Conservation (phyloP, 2,329 filamentous ascomycete species). For the Balansia obtecta region DNA sequence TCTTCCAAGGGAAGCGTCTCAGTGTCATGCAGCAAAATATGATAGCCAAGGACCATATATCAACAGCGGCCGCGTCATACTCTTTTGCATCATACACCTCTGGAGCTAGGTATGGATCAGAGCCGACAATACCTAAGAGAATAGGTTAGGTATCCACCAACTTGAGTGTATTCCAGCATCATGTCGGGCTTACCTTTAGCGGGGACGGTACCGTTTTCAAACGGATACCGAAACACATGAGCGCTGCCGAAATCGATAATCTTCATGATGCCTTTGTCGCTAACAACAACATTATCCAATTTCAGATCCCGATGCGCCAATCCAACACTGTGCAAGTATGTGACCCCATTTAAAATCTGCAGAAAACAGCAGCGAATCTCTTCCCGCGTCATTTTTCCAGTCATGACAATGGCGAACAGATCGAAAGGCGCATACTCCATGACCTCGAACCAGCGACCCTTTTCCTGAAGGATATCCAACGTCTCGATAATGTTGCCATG, state of each 20-base stretch:
- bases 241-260: conserved; percentile 98
- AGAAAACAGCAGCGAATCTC: conserved; percentile 86
- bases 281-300: conserved; percentile 95
- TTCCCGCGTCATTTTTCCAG: conserved; percentile 86
- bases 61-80: conserved; percentile 86
- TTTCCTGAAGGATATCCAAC: conserved; percentile 90
- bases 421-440: conserved; percentile 98
- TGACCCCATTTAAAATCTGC: conserved; percentile 88
- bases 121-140: conserved; percentile 50
- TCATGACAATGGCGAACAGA: conserved; percentile 97
- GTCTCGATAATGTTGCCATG: conserved; percentile 99
- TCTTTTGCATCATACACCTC: conserved; percentile 91
- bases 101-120: conserved; percentile 91
- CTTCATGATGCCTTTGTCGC: conserved; percentile 95
- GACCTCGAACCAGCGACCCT: conserved; percentile 90
- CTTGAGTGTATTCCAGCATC: neutral
- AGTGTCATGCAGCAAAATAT: conserved; percentile 99
- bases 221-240: conserved; percentile 93
- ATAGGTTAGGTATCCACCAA: neutral
- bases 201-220: conserved; percentile 55
- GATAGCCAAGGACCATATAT: conserved; percentile 97
- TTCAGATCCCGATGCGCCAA: conserved; percentile 92
- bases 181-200: conserved; percentile 21
- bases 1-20: conserved; percentile 92
- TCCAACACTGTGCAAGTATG: conserved; percentile 90